Conservation (phyloP, 2,329 filamentous ascomycete genomes). For the Aspergillus sclerotialis region DNA sequence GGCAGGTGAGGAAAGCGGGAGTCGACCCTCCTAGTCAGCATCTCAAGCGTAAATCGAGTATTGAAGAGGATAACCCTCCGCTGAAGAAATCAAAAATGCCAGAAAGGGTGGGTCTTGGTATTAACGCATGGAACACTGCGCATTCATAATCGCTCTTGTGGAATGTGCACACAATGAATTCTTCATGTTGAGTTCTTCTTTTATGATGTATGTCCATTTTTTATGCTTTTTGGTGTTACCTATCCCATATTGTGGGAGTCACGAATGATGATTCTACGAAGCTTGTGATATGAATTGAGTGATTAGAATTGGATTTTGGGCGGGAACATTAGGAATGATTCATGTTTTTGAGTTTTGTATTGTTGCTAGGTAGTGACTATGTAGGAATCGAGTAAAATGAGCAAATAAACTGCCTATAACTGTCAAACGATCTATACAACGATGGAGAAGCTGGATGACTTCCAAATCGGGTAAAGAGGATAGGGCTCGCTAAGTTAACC, state of each 20-base stretch:
- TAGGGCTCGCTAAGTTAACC: conserved; percentile 41
- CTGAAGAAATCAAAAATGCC: conserved; percentile 47
- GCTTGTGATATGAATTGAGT: neutral
- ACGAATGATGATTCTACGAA: neutral
- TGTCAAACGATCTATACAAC: no score
- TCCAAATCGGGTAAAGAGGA: conserved; percentile 22
- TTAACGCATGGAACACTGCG: conserved; percentile 40
- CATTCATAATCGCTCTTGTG: no score
- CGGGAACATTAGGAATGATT: neutral
- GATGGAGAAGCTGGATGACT: conserved; percentile 8
- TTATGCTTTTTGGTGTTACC: neutral
- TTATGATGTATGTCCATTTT: neutral
- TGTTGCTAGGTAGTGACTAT: neutral
- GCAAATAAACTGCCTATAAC: neutral
- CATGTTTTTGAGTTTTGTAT: neutral
- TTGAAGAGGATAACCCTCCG: conserved; percentile 24
- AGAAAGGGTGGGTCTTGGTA: conserved; percentile 50
- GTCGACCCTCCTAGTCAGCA: conserved; percentile 22
- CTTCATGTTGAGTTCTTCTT: neutral
- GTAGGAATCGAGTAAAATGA: no score
- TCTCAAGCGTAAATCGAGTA: conserved; percentile 37
- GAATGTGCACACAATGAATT: neutral
- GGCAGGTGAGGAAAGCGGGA: conserved; percentile 52
- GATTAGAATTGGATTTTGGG: neutral
- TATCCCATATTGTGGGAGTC: neutral